Conservation (phyloP, 2,329 filamentous ascomycete genomes). For the Cercospora janseana region DNA sequence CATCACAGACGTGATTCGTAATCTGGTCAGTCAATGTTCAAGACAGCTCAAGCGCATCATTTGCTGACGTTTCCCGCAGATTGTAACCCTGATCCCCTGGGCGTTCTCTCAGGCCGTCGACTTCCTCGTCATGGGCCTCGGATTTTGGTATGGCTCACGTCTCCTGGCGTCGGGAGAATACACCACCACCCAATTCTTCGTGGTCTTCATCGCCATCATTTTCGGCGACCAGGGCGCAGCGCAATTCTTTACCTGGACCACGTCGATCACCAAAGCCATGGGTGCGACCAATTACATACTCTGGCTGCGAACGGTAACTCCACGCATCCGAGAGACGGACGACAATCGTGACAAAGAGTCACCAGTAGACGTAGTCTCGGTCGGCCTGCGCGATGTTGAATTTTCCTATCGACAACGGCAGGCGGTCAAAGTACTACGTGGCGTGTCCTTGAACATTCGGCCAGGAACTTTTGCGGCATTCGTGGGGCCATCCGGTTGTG, state of each 20-base stretch:
- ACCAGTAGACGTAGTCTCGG: conserved; percentile 18
- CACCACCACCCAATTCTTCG: conserved; percentile 49
- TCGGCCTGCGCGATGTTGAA: conserved; percentile 26
- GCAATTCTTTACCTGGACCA: conserved; percentile 62
- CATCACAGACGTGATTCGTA: no score
- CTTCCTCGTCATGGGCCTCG: conserved; percentile 35
- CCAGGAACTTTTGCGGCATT: conserved; percentile 47
- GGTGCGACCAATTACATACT: conserved; percentile 45
- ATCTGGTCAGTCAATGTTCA: no score
- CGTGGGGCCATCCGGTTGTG: conserved; percentile 50
- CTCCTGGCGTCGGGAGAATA: conserved; percentile 37
- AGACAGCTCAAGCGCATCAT: no score
- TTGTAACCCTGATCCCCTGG: conserved; percentile 26
- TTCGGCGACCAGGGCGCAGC: conserved; percentile 67
- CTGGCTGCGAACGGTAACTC: conserved; percentile 41
- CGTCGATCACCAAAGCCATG: conserved; percentile 37
- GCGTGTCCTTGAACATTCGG: conserved; percentile 26
- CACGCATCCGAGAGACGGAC: conserved; percentile 38
- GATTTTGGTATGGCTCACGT: conserved; percentile 38
- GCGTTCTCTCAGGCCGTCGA: conserved; percentile 36
- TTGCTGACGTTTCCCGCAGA: no score
- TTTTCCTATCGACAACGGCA: conserved; percentile 6
- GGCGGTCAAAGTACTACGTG: background rate
- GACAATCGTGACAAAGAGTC: background rate
- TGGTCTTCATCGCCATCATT: conserved; percentile 60